A percentile compares a stretch with the other conserved stretches of the same genome.
Evolutionary conservation across 257 asterid species (phyloP).

Genomic region (Solanum lignicaule): DNA sequence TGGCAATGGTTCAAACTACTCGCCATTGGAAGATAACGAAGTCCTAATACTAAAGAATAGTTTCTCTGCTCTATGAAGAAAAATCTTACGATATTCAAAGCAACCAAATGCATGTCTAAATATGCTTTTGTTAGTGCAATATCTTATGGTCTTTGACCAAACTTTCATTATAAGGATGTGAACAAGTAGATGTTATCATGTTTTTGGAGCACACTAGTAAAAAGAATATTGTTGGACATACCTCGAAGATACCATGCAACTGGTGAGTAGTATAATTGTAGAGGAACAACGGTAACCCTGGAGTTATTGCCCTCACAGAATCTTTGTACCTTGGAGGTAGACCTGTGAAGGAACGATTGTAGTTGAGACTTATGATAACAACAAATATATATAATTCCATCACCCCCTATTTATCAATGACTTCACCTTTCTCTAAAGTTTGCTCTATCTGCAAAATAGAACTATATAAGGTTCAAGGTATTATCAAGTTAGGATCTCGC

Average conservation of each 20-base stretch:
- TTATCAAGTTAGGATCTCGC: neutral
- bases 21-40: neutral
- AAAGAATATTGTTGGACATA: constrained; percentile 1
- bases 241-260: constrained; percentile 95
- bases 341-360: constrained; percentile 29
- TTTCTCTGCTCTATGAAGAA: neutral
- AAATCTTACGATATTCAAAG: neutral
- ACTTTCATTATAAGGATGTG: neutral
- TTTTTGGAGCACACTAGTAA: neutral
- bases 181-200: neutral
- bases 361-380: neutral
- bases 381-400: neutral
- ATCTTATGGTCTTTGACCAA: neutral
- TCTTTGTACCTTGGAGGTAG: constrained; percentile 92
- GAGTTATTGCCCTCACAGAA: constrained; percentile 93
- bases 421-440: neutral
- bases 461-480: neutral
- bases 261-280: constrained; percentile 92
- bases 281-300: constrained; percentile 91
- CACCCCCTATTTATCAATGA: neutral
- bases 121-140: neutral
- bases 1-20: neutral
- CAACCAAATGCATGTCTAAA: neutral
- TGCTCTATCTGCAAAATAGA: neutral
- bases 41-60: neutral